phyloP scores from a whole-genome alignment of 768 basidiomycete species.

The Sistotremastrum niveocremeum region DNA sequence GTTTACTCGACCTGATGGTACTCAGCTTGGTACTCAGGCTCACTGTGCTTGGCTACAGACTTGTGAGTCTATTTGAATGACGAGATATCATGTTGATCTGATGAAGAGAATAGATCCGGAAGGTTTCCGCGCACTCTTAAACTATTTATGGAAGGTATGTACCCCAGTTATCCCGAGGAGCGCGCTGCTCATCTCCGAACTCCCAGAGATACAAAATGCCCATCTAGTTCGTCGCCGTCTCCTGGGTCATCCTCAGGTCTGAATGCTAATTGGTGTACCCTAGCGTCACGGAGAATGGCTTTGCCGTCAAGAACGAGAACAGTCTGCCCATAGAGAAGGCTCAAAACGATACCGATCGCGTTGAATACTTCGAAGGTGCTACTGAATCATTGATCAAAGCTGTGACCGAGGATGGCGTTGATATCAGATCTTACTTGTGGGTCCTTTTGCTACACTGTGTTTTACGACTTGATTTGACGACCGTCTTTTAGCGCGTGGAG shows the following conservation, averaged over 20 bases:
- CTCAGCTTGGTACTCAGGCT: conserved; percentile 51
- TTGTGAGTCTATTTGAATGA: conserved; percentile 24
- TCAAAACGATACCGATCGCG: conserved; percentile 44
- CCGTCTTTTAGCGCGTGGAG: conserved; percentile 18
- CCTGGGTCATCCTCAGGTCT: not conserved
- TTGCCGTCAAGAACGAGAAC: conserved; percentile 53
- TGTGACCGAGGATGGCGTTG: conserved; percentile 49
- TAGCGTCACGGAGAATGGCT: conserved; percentile 66
- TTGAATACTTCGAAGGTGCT: conserved; percentile 52
- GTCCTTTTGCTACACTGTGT: not conserved
- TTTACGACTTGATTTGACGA: not conserved
- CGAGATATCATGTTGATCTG: conserved; percentile 1
- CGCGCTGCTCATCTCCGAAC: conserved; percentile 1
- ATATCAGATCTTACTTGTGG: conserved; percentile 43
- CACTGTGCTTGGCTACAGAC: conserved; percentile 57
- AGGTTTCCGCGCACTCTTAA: conserved; percentile 55
- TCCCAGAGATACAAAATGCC: conserved; percentile 33
- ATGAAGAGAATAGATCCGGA: conserved; percentile 32
- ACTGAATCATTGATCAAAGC: conserved; percentile 40
- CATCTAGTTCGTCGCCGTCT: conserved; percentile 32
- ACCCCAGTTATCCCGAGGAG: not conserved
- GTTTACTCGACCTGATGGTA: conserved; percentile 49
- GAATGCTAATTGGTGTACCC: not conserved
- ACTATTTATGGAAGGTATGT: conserved; percentile 55
- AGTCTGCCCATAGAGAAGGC: conserved; percentile 38